These are phyloP conservation scores for Aspergillus clavatus DNA, from an alignment of 2,329 filamentous ascomycete species.

Conservation along the genomic window DNA sequence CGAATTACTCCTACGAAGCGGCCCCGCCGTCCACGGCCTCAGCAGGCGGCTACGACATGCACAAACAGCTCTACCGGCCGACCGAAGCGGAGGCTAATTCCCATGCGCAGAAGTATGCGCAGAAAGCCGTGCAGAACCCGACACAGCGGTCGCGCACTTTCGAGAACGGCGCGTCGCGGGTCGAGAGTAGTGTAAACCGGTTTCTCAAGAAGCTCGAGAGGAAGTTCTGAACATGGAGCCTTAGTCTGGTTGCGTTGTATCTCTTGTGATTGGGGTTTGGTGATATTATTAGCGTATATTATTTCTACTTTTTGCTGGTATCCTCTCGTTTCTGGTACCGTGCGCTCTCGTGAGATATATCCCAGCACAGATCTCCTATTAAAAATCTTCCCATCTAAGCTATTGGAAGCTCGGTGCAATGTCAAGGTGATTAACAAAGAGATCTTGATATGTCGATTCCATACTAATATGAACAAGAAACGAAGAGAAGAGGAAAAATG, in stretches of 20 bases:
- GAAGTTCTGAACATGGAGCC: constrained; percentile 27
- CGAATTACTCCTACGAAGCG: constrained; percentile 41
- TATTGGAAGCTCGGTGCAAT: too few species aligned
- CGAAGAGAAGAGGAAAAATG: not conserved
- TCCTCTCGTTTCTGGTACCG: too few species aligned
- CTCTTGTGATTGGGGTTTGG: too few species aligned
- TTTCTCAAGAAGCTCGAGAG: constrained; percentile 46
- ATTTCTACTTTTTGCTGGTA: too few species aligned
- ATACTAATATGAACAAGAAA: too few species aligned
- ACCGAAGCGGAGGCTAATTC: constrained; percentile 40
- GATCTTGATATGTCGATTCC: too few species aligned
- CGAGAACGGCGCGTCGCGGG: constrained; percentile 34
- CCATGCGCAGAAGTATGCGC: constrained; percentile 33
- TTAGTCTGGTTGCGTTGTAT: too few species aligned
- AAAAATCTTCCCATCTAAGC: too few species aligned
- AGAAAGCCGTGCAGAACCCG: constrained; percentile 30
- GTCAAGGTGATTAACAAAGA: too few species aligned
- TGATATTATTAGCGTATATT: too few species aligned
- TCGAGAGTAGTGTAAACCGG: constrained; percentile 42
- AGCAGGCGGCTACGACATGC: constrained; percentile 40
- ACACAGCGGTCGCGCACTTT: constrained; percentile 32
- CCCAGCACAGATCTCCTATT: too few species aligned
- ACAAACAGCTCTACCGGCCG: constrained; percentile 45
- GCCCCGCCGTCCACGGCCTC: constrained; percentile 16
- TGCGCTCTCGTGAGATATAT: too few species aligned